phyloP scores from a whole-genome alignment of 345 rosid genomes.

The Eucalyptus shirleyi region DNA sequence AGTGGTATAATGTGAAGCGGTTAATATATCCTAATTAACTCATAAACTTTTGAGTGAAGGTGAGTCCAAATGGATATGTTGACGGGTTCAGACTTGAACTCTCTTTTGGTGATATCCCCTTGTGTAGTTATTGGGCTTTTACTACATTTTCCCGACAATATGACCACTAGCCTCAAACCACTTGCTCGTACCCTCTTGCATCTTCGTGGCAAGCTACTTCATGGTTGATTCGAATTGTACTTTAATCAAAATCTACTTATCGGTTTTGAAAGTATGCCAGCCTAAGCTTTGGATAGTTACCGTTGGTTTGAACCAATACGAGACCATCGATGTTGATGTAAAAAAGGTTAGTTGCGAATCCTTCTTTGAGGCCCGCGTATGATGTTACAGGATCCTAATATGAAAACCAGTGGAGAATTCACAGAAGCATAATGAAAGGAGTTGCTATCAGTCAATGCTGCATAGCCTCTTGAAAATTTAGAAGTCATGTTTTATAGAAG shows the following conservation, averaged over 20 bases:
- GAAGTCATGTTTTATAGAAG: background rate
- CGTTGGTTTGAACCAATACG: background rate
- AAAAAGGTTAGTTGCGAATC: background rate
- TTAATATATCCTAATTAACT: too few species aligned
- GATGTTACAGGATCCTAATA: background rate
- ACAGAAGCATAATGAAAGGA: background rate
- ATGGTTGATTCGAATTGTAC: background rate
- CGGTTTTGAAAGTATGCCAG: background rate
- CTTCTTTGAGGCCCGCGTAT: background rate
- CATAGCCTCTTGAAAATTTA: background rate
- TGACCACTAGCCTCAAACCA: too few species aligned
- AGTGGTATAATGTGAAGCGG: too few species aligned
- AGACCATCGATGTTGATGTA: background rate
- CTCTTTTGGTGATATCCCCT: too few species aligned
- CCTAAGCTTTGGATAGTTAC: background rate
- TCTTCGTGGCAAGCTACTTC: too few species aligned
- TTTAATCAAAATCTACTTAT: background rate
- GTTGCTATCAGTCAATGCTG: background rate
- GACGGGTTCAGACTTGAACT: fast-evolving
- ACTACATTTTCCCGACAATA: too few species aligned
- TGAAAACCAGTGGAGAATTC: background rate
- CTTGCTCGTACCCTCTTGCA: too few species aligned
- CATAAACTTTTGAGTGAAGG: too few species aligned
- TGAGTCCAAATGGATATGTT: too few species aligned
- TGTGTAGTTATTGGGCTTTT: too few species aligned